Conservation (phyloP, 441 rosid genomes). For the Pelargonium fulgidum region DNA sequence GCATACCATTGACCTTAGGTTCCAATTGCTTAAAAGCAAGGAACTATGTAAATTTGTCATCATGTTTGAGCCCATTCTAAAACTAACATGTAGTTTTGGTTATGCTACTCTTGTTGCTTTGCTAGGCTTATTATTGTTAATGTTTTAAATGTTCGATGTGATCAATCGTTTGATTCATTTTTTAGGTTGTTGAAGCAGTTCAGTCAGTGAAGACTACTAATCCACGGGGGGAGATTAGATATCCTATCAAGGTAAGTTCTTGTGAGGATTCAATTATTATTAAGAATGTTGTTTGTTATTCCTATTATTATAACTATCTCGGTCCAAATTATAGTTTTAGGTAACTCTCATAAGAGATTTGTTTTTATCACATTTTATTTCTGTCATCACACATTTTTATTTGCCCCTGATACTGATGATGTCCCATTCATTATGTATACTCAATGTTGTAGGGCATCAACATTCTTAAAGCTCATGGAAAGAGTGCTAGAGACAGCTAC, state of each 20-base stretch:
- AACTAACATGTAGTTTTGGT: neutral
- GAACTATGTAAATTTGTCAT: neutral
- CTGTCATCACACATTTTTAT: neutral
- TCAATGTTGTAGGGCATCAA: conserved; percentile 61
- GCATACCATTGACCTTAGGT: neutral
- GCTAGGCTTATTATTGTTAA: neutral
- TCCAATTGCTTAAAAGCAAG: neutral
- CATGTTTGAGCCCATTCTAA: neutral
- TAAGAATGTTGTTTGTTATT: no score
- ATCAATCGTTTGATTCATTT: neutral
- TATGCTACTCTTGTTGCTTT: neutral
- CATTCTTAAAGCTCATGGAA: conserved; percentile 89
- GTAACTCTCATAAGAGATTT: no score
- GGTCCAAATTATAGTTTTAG: no score
- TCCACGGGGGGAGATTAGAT: conserved; percentile 75
- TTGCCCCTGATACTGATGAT: neutral
- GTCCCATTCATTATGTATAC: neutral
- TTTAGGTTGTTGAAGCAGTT: conserved; percentile 83
- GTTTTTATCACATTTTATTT: no score
- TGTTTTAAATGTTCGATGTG: neutral
- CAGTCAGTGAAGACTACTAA: conserved; percentile 82
- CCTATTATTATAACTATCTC: no score
- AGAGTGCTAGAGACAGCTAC: conserved; percentile 88
- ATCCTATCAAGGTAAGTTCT: conserved; percentile 69
- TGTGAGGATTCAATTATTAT: neutral